Evolutionary conservation across 2,329 filamentous ascomycete species (phyloP).

Genomic region (Venturia nashicola): DNA sequence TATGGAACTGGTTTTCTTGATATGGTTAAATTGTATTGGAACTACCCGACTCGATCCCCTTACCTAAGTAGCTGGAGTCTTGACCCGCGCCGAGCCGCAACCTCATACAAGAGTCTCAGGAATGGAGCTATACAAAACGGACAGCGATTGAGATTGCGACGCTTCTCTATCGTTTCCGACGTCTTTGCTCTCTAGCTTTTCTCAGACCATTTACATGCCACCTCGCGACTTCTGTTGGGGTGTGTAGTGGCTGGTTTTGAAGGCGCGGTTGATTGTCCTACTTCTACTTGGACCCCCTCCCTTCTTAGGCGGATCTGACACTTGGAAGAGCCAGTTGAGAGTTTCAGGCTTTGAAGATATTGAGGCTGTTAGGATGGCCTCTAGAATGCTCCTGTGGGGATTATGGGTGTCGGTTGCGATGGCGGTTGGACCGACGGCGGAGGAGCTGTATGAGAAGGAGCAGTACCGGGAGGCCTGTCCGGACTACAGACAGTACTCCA

Average conservation of each 20-base stretch:
- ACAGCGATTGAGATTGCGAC: not conserved
- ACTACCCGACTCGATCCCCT: no score
- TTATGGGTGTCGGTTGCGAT: not conserved
- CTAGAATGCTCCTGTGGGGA: not conserved
- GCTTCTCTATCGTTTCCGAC: not conserved
- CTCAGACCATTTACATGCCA: not conserved
- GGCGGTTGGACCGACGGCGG: not conserved
- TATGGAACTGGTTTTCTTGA: no score
- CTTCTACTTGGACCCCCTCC: no score
- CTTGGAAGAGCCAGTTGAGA: not conserved
- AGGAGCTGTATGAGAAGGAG: slow-evolving; percentile 3
- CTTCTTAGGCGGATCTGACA: not conserved
- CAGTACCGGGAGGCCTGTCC: slow-evolving; percentile 38
- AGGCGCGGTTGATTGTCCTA: not conserved
- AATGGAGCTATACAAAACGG: not conserved
- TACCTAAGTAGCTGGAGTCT: no score
- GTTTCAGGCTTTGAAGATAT: not conserved
- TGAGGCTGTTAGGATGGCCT: not conserved
- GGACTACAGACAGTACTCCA: slow-evolving; percentile 51
- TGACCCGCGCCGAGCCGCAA: not conserved
- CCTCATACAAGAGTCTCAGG: not conserved
- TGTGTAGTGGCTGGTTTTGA: not conserved
- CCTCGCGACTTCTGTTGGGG: not conserved
- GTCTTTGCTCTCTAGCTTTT: not conserved
- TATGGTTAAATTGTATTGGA: no score